These are phyloP conservation scores for Hypoxylon sp. DNA, from an alignment of 2,329 filamentous ascomycete species.

Conservation along the genomic window DNA sequence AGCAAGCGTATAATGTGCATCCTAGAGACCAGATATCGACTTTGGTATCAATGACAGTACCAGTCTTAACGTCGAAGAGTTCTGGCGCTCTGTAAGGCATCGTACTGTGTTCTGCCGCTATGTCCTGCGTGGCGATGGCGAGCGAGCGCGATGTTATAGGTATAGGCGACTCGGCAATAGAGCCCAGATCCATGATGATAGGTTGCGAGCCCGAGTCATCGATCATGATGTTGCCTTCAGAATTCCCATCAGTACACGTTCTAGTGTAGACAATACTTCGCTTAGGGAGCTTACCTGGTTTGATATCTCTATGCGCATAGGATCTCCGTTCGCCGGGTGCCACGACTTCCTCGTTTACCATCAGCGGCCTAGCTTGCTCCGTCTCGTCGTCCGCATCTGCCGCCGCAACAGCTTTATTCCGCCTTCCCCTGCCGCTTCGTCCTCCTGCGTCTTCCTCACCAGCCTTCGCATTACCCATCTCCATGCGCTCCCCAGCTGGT, in stretches of 20 bases:
- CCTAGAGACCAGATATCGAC: constrained; percentile 98
- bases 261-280: constrained; percentile 3
- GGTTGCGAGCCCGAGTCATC: constrained; percentile 88
- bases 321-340: constrained; percentile 79
- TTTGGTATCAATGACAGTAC: constrained; percentile 91
- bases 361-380: constrained; percentile 84
- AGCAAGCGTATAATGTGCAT: constrained; percentile 96
- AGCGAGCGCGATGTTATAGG: constrained; percentile 91
- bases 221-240: constrained; percentile 93
- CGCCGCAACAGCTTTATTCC: constrained; percentile 55
- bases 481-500: constrained; percentile 65
- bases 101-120: constrained; percentile 94
- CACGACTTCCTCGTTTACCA: constrained; percentile 82
- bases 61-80: constrained; percentile 97
- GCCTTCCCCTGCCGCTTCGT: constrained; percentile 57
- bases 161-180: constrained; percentile 87
- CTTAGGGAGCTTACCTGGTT: constrained; percentile 77
- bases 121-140: constrained; percentile 93
- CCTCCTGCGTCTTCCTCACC: constrained; percentile 60
- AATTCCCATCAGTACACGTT: constrained; percentile 20
- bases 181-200: constrained; percentile 98
- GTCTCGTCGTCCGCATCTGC: constrained; percentile 78
- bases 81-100: constrained; percentile 99
- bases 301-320: constrained; percentile 97
- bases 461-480: constrained; percentile 62